These are phyloP conservation scores for Phytophthora macrochlamydospora DNA, from an alignment of 352 stramenopile genomes.

Conservation along the genomic window DNA sequence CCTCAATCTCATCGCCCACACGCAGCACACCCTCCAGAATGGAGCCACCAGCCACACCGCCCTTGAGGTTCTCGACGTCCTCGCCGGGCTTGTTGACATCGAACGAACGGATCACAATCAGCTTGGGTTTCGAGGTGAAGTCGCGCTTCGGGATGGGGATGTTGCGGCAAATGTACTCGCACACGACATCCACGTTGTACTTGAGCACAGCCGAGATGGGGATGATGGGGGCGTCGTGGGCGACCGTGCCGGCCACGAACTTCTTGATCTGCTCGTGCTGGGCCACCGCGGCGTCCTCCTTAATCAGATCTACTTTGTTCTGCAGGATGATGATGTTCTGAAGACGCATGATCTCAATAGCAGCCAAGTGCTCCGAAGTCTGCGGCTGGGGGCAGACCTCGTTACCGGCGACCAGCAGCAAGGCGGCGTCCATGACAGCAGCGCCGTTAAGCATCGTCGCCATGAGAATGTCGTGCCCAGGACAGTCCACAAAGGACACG, in stretches of 20 bases:
- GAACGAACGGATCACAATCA: constrained; percentile 99
- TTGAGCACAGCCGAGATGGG: constrained; percentile 99
- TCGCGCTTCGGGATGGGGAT: constrained; percentile 98
- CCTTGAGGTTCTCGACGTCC: constrained; percentile 97
- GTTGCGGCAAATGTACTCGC: constrained; percentile 99
- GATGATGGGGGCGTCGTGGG: constrained; percentile 98
- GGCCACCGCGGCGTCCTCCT: constrained; percentile 96
- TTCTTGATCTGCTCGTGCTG: constrained; percentile 98
- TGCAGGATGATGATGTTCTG: constrained; percentile 99
- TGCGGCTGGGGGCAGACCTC: constrained; percentile 99
- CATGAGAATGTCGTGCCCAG: constrained; percentile 99
- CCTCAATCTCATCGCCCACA: constrained; percentile 99
- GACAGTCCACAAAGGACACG: constrained; percentile 99
- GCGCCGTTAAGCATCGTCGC: constrained; percentile 99
- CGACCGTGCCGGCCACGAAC: constrained; percentile 90
- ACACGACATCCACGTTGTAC: constrained; percentile 99
- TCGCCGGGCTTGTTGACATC: constrained; percentile 99
- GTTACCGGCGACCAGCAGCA: constrained; percentile 98
- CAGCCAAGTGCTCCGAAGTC: constrained; percentile 99
- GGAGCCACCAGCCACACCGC: constrained; percentile 91
- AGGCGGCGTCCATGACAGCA: constrained; percentile 99
- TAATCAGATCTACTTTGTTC: constrained; percentile 99
- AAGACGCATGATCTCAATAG: constrained; percentile 99
- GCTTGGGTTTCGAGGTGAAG: constrained; percentile 97
- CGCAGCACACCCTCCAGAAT: constrained; percentile 97